Evolutionary conservation across 192 early-diverging fungal genomes (phyloP), one percentile per base, ranked within the genome.

Genomic region (Coemansia sp.): DNA sequence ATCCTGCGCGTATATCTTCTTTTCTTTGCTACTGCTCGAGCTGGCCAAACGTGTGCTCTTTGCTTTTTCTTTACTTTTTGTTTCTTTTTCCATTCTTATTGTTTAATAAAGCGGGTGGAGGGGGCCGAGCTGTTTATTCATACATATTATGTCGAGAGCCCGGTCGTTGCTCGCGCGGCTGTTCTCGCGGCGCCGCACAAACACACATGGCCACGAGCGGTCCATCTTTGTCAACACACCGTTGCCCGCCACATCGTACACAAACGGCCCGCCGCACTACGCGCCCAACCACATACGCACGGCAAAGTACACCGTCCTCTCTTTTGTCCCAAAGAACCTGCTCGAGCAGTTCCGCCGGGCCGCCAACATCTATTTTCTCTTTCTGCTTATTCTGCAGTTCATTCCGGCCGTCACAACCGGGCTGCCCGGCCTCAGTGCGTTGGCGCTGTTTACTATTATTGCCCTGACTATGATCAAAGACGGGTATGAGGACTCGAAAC

Each of bases 281-380:
- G 64, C 79, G 22, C 75, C 79, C 66, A 98, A 98, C 82, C 86
- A 89, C 66, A 86, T 98, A 24, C 78, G 85, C 38, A 98, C 96
- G 0, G 85, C 89, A 19, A 99, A 98, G 75, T 99, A 99, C 83
- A 93, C 93, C 5, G 69, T 91, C 4, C 52, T 93, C 10, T 90
- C 91, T 0, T 99, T 98, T 77, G 73, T 99, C 14, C 96, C 96
- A 17, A 96, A 94, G 72, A 97, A 97, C 64, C 70, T 99, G 60
- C 91, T 93, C 72, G 95, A 98, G 85, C 96, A 99, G 83, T 99
- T 99, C 75, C 89, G 93, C 7, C 86, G 88, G 39, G 85, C 96
- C 6, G 97, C 97, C 50, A 99, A 99, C 73, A 85, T 97, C 27
- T 99, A 96, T 74, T 99, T 99, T 72, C 73, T 96, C 52, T 90